Percentiles rank a stretch among this genome's conserved stretches.
These are phyloP conservation scores for Choiromyces venosus DNA, from an alignment of 495 filamentous ascomycete genomes.

Conservation along the genomic window DNA sequence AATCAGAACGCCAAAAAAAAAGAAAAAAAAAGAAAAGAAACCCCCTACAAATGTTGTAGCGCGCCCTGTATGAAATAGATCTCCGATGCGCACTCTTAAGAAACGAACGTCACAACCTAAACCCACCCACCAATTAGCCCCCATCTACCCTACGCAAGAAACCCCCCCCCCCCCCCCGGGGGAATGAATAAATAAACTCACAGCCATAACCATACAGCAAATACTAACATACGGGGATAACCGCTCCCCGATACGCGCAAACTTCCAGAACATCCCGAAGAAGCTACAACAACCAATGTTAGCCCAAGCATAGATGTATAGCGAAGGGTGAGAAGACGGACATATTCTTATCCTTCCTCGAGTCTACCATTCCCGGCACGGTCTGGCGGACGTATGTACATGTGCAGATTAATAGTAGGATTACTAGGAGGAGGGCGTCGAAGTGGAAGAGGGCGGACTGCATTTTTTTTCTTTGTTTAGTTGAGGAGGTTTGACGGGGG, in stretches of 20 bases:
- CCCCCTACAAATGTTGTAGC: neutral
- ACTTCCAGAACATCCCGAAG: conserved; percentile 94
- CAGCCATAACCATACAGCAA: conserved; percentile 91
- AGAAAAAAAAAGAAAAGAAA: neutral
- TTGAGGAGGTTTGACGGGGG: neutral
- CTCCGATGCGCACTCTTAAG: neutral
- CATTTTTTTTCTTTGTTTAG: neutral
- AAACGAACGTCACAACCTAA: conserved; percentile 36
- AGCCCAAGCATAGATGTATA: neutral
- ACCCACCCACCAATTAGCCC: neutral
- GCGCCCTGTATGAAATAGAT: neutral
- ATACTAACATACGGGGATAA: conserved; percentile 93
- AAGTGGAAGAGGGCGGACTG: conserved; percentile 98
- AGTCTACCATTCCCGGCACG: conserved; percentile 86
- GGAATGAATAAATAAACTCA: conserved; percentile 48
- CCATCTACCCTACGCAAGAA: too few species aligned
- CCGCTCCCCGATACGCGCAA: conserved; percentile 84
- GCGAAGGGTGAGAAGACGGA: neutral
- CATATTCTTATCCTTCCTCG: conserved; percentile 64
- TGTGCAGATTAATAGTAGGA: conserved; percentile 93
- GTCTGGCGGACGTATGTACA: conserved; percentile 85
- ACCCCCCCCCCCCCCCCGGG: conserved; percentile 4
- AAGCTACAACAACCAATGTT: conserved; percentile 50
- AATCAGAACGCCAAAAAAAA: neutral
- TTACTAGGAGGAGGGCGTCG: conserved; percentile 83